phyloP scores from a whole-genome alignment of 768 basidiomycete genomes.

The Panellus pusillus region DNA sequence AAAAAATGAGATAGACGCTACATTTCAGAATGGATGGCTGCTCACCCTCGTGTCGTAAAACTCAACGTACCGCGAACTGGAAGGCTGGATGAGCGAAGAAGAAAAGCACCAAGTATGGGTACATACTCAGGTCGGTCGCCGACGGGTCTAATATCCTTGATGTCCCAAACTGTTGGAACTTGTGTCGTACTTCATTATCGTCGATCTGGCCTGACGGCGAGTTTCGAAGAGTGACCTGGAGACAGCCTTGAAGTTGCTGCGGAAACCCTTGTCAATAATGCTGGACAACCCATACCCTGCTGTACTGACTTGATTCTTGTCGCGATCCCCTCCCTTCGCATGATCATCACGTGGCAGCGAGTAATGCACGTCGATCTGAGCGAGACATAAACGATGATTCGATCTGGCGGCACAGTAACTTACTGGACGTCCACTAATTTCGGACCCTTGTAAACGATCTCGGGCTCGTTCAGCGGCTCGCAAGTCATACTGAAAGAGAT shows the following conservation, averaged over 20 bases:
- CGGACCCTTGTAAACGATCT: conserved; percentile 86
- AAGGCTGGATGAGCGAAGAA: not conserved
- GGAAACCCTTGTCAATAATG: not conserved
- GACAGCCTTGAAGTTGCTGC: conserved; percentile 79
- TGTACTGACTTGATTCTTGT: conserved; percentile 76
- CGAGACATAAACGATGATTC: conserved; percentile 9
- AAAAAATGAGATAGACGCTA: not conserved
- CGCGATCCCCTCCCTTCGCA: conserved; percentile 59
- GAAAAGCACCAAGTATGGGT: not conserved
- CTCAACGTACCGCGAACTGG: conserved; percentile 88
- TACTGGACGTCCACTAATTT: conserved; percentile 87
- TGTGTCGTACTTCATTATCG: conserved; percentile 81
- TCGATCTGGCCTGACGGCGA: conserved; percentile 74
- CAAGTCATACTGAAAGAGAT: conserved; percentile 71
- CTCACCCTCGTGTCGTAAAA: conserved; percentile 86
- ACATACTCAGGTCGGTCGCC: conserved; percentile 63
- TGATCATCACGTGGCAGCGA: conserved; percentile 90
- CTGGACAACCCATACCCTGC: not conserved
- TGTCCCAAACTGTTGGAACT: conserved; percentile 91
- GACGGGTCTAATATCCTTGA: conserved; percentile 73
- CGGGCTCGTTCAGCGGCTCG: conserved; percentile 91
- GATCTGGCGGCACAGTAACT: conserved; percentile 35
- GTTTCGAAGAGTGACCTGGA: conserved; percentile 76
- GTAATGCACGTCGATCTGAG: conserved; percentile 97
- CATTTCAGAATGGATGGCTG: not conserved